Percentiles rank a stretch among this genome's conserved stretches.
Conservation (phyloP, 2,329 filamentous ascomycete genomes). For the Graphiopsis chlorocephala region DNA sequence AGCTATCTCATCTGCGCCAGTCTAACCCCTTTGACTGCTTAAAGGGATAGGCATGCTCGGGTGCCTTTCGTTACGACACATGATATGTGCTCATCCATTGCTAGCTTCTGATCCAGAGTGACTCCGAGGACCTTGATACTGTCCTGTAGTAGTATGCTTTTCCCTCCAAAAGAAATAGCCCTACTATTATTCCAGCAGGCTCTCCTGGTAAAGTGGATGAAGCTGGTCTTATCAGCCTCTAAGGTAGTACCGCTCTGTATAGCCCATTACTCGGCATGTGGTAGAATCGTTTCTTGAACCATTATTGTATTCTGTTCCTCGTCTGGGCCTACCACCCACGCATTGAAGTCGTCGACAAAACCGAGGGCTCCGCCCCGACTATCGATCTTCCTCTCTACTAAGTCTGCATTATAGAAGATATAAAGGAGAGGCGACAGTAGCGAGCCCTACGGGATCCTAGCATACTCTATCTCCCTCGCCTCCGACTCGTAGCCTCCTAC, state of each 20-base stretch:
- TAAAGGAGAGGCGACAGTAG: constrained; percentile 34
- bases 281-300: too few species aligned
- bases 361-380: constrained; percentile 21
- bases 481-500: neutral
- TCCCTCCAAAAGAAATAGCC: too few species aligned
- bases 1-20: too few species aligned
- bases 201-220: too few species aligned
- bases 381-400: neutral
- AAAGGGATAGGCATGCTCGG: too few species aligned
- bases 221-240: neutral
- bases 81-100: too few species aligned
- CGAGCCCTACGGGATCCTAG: constrained; percentile 33
- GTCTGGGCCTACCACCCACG: neutral
- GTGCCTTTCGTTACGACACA: too few species aligned
- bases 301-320: neutral
- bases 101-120: too few species aligned
- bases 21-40: too few species aligned
- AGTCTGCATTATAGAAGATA: constrained; percentile 33
- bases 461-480: neutral
- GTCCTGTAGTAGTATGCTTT: too few species aligned
- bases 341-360: constrained; percentile 3
- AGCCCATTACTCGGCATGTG: neutral
- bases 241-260: neutral
- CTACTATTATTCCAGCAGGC: too few species aligned
- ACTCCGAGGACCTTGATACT: too few species aligned